A percentile compares a stretch with the other conserved stretches of the same genome.
phyloP scores from a whole-genome alignment of 768 basidiomycete species.

The Rhizopogon rudus region DNA sequence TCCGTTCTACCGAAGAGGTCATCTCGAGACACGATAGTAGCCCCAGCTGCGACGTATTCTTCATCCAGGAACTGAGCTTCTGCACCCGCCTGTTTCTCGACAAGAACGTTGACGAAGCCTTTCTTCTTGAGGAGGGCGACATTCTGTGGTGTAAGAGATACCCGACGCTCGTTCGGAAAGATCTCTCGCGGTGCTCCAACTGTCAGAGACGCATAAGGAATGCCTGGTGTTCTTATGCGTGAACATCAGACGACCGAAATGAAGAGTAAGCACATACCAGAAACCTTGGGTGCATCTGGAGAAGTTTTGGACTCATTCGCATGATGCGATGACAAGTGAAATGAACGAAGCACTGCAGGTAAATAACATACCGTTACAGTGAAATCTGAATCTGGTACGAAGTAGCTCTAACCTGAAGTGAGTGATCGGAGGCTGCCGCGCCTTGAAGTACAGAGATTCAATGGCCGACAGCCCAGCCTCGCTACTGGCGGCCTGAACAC shows the following conservation, averaged over 20 bases:
- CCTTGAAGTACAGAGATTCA: constrained; percentile 9
- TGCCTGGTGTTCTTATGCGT: constrained; percentile 28
- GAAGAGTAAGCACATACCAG: constrained; percentile 15
- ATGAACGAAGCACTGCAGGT: constrained; percentile 23
- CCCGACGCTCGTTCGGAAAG: constrained; percentile 74
- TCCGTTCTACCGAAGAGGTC: constrained; percentile 67
- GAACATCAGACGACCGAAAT: background rate
- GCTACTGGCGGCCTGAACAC: constrained; percentile 24
- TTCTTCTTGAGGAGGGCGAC: constrained; percentile 74
- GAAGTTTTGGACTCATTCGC: constrained; percentile 11
- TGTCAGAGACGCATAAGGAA: constrained; percentile 66
- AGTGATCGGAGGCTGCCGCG: constrained; percentile 14
- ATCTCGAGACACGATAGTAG: constrained; percentile 66
- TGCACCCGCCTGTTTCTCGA: constrained; percentile 67
- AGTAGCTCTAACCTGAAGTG: constrained; percentile 16
- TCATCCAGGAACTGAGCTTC: constrained; percentile 79
- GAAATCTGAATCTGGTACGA: background rate
- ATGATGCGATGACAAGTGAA: constrained; percentile 25
- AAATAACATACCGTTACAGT: background rate
- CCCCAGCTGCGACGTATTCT: constrained; percentile 75
- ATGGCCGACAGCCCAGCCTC: constrained; percentile 18
- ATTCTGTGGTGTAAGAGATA: constrained; percentile 79
- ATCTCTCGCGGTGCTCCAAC: constrained; percentile 77
- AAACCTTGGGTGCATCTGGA: constrained; percentile 16
- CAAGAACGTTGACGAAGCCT: constrained; percentile 67